Conservation (phyloP, 805 yeast genomes). For the Vanderwaltozyma yarrowii region DNA sequence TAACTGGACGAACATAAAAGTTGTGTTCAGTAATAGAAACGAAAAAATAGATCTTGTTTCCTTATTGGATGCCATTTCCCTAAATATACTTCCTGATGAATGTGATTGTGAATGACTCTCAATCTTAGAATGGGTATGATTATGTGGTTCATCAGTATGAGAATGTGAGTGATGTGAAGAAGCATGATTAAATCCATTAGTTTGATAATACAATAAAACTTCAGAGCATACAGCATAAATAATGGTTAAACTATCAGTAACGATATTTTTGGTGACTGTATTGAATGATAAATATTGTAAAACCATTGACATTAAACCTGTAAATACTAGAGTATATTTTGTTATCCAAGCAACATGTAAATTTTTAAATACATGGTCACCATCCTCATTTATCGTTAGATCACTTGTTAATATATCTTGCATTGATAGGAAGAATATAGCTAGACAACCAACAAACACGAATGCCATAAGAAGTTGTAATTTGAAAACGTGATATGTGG, state of each 20-base stretch:
- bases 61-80: slow-evolving; percentile 36
- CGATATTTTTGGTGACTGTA: slow-evolving; percentile 7
- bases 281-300: slow-evolving; percentile 30
- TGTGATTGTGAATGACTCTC: slow-evolving; percentile 1
- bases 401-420: slow-evolving; percentile 11
- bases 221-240: slow-evolving; percentile 14
- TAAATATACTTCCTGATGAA: slow-evolving; percentile 10
- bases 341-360: slow-evolving; percentile 7
- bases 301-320: slow-evolving; percentile 27
- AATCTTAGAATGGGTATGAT: neutral
- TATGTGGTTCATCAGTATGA: slow-evolving; percentile 1
- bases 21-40: slow-evolving; percentile 71
- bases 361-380: slow-evolving; percentile 1
- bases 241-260: slow-evolving; percentile 10
- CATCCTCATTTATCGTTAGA: neutral
- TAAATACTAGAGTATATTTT: slow-evolving; percentile 12
- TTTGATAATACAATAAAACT: slow-evolving; percentile 3
- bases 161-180: slow-evolving; percentile 7
- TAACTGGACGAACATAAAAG: slow-evolving; percentile 91
- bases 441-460: slow-evolving; percentile 23
- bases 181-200: slow-evolving; percentile 6
- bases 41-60: slow-evolving; percentile 87
- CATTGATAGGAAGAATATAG: slow-evolving; percentile 18
- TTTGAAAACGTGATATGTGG: neutral
- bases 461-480: slow-evolving; percentile 24